Evolutionary conservation across 129 eudicot species (phyloP).

Genomic region (Scalesia atractyloides): DNA sequence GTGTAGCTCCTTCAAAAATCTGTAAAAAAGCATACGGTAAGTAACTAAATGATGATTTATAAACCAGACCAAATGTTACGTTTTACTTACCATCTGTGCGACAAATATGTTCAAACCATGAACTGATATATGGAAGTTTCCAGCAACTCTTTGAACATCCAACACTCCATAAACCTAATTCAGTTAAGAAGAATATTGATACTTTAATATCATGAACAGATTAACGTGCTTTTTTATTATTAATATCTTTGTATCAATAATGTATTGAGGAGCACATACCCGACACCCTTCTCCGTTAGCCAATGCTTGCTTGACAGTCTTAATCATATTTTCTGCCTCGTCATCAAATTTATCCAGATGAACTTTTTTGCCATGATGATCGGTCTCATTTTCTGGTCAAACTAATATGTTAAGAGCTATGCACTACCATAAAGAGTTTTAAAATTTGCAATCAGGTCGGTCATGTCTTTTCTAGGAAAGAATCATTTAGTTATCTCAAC

Average conservation of each 20-base stretch:
- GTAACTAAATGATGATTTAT: neutral
- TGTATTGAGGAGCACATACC: constrained; percentile 41
- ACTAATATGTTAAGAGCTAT: constrained; percentile 27
- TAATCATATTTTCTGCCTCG: constrained; percentile 70
- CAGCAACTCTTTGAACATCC: constrained; percentile 99
- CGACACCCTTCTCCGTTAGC: constrained; percentile 89
- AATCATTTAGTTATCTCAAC: neutral
- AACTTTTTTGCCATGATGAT: constrained; percentile 56
- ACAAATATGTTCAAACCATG: constrained; percentile 95
- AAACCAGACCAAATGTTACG: constrained; percentile 6
- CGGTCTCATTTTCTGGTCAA: constrained; percentile 58
- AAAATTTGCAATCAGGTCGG: neutral
- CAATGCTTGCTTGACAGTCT: constrained; percentile 84
- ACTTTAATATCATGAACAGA: neutral
- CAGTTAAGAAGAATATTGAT: constrained; percentile 12
- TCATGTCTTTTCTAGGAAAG: neutral
- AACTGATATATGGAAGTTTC: constrained; percentile 96
- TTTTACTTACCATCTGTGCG: constrained; percentile 85
- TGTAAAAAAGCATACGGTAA: constrained; percentile 28
- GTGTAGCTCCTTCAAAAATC: constrained; percentile 91
- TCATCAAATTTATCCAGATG: constrained; percentile 76
- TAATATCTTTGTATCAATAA: neutral
- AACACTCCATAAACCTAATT: constrained; percentile 85
- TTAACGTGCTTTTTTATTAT: too few relatives aligned
- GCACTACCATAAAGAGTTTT: constrained; percentile 1